Base-by-base conservation (phyloP, 2,329 filamentous ascomycete genomes). In the Alternaria gansuensis region DNA sequence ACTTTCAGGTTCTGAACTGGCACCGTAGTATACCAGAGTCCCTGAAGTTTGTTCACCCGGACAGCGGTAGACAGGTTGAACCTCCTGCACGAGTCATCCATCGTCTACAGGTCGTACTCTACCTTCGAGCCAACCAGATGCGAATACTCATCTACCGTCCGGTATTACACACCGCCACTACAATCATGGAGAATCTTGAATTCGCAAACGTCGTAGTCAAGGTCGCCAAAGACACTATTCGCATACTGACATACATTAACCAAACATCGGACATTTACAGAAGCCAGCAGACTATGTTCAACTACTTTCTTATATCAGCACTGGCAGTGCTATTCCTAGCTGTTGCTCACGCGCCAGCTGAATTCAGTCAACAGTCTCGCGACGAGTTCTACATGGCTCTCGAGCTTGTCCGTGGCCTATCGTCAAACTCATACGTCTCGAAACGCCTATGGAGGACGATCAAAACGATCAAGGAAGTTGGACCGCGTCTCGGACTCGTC, bases 91-190 rank as follows among this genome's bases (percentile, higher is more conserved):
- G 91, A 64, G 88, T 88, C 62, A 80, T 89, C 21, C 88, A 89
- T 66, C 88, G 93, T 5, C 82, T 96, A 11, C 89, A 91, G 60
- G 89, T 97, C 45, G 88, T 95, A 75, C 89, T 95, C 17, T 95
- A 96, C 73, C 81, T 97, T 14, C 87, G 93, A 37, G 87, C 92
- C 40, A 97, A 97, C 69, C 93, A 96, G 80, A 91, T 96, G 79
- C 90, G 93, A 5, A 95, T 93, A 57, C 88, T 92, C 74, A 90
- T 97, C 28, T 93, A 96, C 75, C 91, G 92, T 0, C 93, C 93
- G 0, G 88, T 97, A 3, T 81, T 98, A 8, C 92, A 97, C 75
- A 94, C 90, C 17, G 88, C 91, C 3, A 90, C 87, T 11, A 93
- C 89, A 68, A 97, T 97, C 69, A 87, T 90, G 79, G 86, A 89